Conservation (phyloP, 108 stramenopile species). For the Fistulifera solaris region DNA sequence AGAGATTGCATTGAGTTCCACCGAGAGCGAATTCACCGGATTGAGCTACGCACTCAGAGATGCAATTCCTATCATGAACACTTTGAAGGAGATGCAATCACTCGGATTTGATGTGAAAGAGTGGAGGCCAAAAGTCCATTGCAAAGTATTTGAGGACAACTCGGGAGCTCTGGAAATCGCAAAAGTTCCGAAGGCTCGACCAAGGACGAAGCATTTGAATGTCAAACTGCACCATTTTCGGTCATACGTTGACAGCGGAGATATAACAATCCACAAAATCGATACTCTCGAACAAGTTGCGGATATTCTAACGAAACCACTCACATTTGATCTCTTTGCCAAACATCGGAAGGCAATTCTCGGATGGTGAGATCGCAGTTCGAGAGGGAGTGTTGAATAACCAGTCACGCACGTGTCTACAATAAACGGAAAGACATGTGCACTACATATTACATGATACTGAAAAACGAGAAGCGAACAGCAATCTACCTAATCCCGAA, state of each 20-base stretch:
- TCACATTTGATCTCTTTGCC: neutral
- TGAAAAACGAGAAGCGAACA: no score
- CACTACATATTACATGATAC: no score
- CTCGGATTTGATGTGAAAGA: slow-evolving; percentile 7
- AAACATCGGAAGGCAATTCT: slow-evolving; percentile 1
- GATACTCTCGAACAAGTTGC: neutral
- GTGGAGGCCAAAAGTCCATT: slow-evolving; percentile 13
- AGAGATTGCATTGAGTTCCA: slow-evolving; percentile 23
- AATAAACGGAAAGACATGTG: no score
- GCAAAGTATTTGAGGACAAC: slow-evolving; percentile 33
- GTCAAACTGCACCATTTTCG: slow-evolving; percentile 28
- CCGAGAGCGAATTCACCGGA: slow-evolving; percentile 23
- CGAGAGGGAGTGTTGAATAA: slow-evolving; percentile 4
- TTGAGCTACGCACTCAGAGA: slow-evolving; percentile 20
- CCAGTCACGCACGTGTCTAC: no score
- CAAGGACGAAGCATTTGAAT: slow-evolving; percentile 31
- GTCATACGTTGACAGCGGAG: slow-evolving; percentile 16
- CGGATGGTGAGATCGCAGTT: slow-evolving; percentile 3
- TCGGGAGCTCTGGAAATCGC: slow-evolving; percentile 19
- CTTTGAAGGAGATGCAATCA: slow-evolving; percentile 15
- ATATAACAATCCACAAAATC: slow-evolving; percentile 14
- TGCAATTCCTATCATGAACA: slow-evolving; percentile 11
- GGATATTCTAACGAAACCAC: neutral
- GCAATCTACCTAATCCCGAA: no score
- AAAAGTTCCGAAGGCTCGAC: slow-evolving; percentile 19